A percentile compares a stretch with the other conserved stretches of the same genome.
phyloP scores from a whole-genome alignment of 305 asterid genomes.

The Caryopteris hybrid region DNA sequence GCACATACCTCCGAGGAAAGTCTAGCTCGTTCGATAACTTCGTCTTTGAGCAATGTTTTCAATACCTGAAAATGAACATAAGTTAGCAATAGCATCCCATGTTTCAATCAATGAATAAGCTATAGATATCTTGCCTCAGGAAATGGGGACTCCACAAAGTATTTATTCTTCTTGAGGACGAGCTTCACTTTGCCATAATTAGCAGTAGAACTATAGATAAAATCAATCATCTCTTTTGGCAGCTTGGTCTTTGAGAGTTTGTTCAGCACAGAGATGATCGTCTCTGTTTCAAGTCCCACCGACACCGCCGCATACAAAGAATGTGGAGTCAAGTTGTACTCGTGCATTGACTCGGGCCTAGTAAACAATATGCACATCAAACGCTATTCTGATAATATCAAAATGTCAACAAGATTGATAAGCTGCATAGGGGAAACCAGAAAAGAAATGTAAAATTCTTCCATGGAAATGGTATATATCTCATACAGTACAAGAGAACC shows the following conservation, averaged over 20 bases:
- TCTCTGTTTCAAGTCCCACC: constrained; percentile 95
- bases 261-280: constrained; percentile 71
- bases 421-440: neutral
- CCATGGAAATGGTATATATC: neutral
- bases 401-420: neutral
- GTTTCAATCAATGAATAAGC: constrained; percentile 8
- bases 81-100: neutral
- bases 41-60: constrained; percentile 67
- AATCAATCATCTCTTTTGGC: constrained; percentile 91
- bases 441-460: neutral
- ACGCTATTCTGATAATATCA: neutral
- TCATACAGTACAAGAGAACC: neutral
- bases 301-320: constrained; percentile 93
- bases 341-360: constrained; percentile 99
- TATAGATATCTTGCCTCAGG: constrained; percentile 72
- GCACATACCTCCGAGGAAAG: constrained; percentile 19
- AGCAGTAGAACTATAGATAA: constrained; percentile 84
- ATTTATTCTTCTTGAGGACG: constrained; percentile 88
- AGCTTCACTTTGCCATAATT: constrained; percentile 98
- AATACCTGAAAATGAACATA: constrained; percentile 55
- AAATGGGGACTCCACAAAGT: constrained; percentile 83
- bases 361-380: constrained; percentile 18
- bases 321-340: constrained; percentile 96
- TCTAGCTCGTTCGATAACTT: constrained; percentile 73
- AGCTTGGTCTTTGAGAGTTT: constrained; percentile 89